Conservation (phyloP, 208 protist species). For the Leishmania aethiopica region DNA sequence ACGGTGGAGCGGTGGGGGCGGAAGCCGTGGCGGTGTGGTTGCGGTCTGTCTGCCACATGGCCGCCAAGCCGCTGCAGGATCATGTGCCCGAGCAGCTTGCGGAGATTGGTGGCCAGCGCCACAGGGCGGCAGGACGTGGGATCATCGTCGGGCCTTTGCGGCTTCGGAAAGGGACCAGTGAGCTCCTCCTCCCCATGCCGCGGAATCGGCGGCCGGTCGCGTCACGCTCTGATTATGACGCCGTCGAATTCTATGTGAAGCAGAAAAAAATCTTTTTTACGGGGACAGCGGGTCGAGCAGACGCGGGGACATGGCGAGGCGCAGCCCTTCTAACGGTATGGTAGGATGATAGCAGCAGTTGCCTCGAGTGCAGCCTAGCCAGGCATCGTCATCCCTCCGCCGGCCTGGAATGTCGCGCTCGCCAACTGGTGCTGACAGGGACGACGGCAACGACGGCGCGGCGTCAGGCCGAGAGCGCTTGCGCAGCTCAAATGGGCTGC, state of each 20-base stretch:
- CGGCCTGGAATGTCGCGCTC: background rate
- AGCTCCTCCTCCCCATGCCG: background rate
- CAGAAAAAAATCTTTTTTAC: background rate
- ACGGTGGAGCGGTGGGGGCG: background rate
- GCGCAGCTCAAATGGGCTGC: conserved; percentile 17
- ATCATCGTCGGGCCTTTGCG: background rate
- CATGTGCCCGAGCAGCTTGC: background rate
- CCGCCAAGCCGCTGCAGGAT: background rate
- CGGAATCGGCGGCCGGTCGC: background rate
- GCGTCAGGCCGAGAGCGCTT: background rate
- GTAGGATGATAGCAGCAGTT: conserved; percentile 24
- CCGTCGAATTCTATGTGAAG: background rate
- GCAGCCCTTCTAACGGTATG: conserved; percentile 14
- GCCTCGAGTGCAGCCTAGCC: background rate
- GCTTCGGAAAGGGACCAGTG: no score
- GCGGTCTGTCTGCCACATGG: background rate
- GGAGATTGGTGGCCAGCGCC: background rate
- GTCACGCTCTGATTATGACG: background rate
- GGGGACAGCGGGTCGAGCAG: background rate
- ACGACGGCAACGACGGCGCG: background rate
- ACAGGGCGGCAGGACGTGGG: background rate
- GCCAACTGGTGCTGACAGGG: background rate
- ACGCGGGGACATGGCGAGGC: conserved; percentile 7
- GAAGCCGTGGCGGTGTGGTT: background rate
- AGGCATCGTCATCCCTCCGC: background rate